Evolutionary conservation across 768 basidiomycete genomes (phyloP).

Genomic region (Leccinum variicolor): DNA sequence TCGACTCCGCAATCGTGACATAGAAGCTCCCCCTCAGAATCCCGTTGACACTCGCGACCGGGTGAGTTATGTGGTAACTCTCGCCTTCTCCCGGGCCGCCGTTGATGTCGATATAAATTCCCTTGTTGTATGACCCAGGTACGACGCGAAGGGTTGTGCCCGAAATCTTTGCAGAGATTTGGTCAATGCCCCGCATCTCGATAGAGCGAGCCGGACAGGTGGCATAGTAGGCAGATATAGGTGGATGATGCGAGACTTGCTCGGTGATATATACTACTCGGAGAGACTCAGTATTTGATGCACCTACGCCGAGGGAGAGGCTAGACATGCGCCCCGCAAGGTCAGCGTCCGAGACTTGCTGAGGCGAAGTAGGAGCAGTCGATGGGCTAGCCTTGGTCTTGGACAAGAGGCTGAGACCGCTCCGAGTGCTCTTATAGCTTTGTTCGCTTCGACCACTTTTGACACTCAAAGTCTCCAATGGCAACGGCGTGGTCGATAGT

Average conservation of each 20-base stretch:
- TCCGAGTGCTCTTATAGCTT: conserved; percentile 59
- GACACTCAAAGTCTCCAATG: conserved; percentile 51
- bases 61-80: conserved; percentile 86
- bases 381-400: conserved; percentile 39
- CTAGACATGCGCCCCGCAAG: conserved; percentile 56
- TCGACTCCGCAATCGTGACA: conserved; percentile 77
- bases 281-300: conserved; percentile 34
- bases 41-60: conserved; percentile 86
- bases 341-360: conserved; percentile 36
- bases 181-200: conserved; percentile 80
- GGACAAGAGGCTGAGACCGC: conserved; percentile 53
- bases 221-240: conserved; percentile 83
- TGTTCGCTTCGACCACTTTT: conserved; percentile 45
- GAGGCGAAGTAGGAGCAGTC: conserved; percentile 45
- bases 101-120: conserved; percentile 77
- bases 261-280: conserved; percentile 86
- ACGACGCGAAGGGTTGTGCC: conserved; percentile 81
- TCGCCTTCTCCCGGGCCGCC: conserved; percentile 76
- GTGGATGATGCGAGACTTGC: conserved; percentile 97
- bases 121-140: conserved; percentile 84
- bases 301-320: conserved; percentile 48
- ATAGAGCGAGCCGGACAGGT: conserved; percentile 69
- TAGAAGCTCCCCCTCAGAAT: conserved; percentile 91
- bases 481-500: conserved; percentile 17
- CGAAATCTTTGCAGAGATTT: conserved; percentile 89